Conservation (phyloP, 2,329 filamentous ascomycete species). For the Verticillium nubilum region DNA sequence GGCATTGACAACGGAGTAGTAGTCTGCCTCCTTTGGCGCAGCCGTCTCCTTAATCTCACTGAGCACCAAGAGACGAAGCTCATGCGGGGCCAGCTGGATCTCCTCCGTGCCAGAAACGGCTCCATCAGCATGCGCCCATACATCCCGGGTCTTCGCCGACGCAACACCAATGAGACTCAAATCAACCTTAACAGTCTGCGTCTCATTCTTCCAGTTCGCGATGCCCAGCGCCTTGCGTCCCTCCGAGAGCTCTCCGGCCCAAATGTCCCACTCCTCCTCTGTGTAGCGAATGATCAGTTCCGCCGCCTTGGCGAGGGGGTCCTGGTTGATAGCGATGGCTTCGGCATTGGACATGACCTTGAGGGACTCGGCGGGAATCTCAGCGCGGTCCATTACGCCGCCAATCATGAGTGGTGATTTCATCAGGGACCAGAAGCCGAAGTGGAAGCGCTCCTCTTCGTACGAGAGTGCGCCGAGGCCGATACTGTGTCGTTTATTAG, state of each 20-base stretch:
- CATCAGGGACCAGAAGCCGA: constrained; percentile 45
- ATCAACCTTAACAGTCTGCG: constrained; percentile 34
- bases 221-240: constrained; percentile 36
- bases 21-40: constrained; percentile 26
- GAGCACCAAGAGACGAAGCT: constrained; percentile 32
- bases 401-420: constrained; percentile 47
- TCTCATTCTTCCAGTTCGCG: constrained; percentile 43
- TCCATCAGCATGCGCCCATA: constrained; percentile 31
- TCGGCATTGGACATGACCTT: constrained; percentile 43
- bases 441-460: constrained; percentile 46
- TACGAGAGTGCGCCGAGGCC: constrained; percentile 38
- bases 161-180: constrained; percentile 32
- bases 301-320: constrained; percentile 44
- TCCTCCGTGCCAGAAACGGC: constrained; percentile 24
- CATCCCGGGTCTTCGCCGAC: constrained; percentile 30
- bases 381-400: constrained; percentile 29
- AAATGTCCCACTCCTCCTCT: constrained; percentile 44
- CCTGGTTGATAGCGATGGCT: constrained; percentile 54
- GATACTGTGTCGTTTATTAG: constrained; percentile 22
- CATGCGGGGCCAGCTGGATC: constrained; percentile 28
- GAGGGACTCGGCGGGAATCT: constrained; percentile 33
- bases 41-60: constrained; percentile 22
- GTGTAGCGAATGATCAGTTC: constrained; percentile 42
- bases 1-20: constrained; percentile 34
- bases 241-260: constrained; percentile 40